These are phyloP conservation scores for Fusarium poae DNA, from an alignment of 2,329 filamentous ascomycete genomes.

Conservation along the genomic window DNA sequence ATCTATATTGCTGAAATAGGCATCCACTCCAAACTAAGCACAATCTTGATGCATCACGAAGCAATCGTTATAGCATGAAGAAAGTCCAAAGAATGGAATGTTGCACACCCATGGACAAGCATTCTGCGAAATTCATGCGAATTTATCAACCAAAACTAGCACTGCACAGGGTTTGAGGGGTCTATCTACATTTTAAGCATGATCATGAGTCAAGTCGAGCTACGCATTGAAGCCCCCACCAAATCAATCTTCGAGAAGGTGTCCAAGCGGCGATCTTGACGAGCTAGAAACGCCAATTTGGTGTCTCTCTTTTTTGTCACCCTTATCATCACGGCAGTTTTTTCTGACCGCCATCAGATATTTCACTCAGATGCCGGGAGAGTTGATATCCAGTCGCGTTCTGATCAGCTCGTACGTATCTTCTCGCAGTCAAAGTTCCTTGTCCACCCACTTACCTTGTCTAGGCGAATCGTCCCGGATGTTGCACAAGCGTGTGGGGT, in stretches of 20 bases:
- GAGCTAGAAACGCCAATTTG: slow-evolving; percentile 22
- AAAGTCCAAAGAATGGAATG: not conserved
- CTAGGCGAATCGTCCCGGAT: slow-evolving; percentile 40
- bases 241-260: slow-evolving; percentile 42
- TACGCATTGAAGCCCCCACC: slow-evolving; percentile 23
- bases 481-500: slow-evolving; percentile 33
- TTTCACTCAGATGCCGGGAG: slow-evolving; percentile 9
- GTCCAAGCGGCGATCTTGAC: slow-evolving; percentile 23
- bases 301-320: not conserved
- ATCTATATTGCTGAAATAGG: not conserved
- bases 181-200: slow-evolving; percentile 1
- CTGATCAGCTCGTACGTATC: slow-evolving; percentile 35
- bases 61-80: slow-evolving; percentile 3
- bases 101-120: slow-evolving; percentile 21
- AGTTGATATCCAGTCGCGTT: slow-evolving; percentile 39
- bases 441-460: slow-evolving; percentile 47
- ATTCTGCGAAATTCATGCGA: slow-evolving; percentile 26
- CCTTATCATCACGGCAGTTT: not conserved
- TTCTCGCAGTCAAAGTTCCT: slow-evolving; percentile 24
- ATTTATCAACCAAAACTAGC: slow-evolving; percentile 15
- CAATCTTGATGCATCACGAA: not conserved
- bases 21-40: not conserved
- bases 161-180: not conserved
- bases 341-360: not conserved
- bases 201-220: slow-evolving; percentile 29